phyloP scores from a whole-genome alignment of 2,329 filamentous ascomycete species.

The Botrytis deweyae region DNA sequence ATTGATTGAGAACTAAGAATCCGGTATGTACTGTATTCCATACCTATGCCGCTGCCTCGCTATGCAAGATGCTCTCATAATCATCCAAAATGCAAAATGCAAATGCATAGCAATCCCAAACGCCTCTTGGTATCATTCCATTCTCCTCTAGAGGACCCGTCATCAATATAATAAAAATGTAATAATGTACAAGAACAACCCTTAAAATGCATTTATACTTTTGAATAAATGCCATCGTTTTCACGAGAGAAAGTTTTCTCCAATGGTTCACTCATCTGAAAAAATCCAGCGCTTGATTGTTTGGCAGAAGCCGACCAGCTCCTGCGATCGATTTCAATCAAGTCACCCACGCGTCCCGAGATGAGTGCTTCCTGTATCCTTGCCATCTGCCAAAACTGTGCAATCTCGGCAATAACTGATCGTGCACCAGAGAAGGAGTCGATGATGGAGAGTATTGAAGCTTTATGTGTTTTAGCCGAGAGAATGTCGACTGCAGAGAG shows the following conservation, averaged over 20 bases:
- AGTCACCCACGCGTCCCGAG: conserved; percentile 30
- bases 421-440: conserved; percentile 54
- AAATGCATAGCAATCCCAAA: conserved; percentile 9
- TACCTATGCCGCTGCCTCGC: background rate
- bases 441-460: conserved; percentile 52
- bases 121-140: conserved; percentile 22
- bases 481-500: conserved; percentile 66
- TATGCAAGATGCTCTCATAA: conserved; percentile 14
- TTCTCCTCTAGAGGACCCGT: conserved; percentile 8
- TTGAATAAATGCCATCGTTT: conserved; percentile 35
- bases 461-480: conserved; percentile 56
- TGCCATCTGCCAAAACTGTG: conserved; percentile 59
- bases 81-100: conserved; percentile 15
- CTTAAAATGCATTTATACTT: conserved; percentile 16
- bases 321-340: conserved; percentile 12
- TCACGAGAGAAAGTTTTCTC: conserved; percentile 45
- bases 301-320: conserved; percentile 16
- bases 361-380: conserved; percentile 44
- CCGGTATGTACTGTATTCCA: background rate
- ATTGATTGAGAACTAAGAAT: background rate
- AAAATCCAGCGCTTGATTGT: conserved; percentile 24
- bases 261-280: conserved; percentile 33
- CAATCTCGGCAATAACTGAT: conserved; percentile 55
- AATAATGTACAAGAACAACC: conserved; percentile 18
- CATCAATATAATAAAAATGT: conserved; percentile 1